Percentiles rank a stretch among this genome's conserved stretches.
phyloP scores from a whole-genome alignment of 1,284 basidiomycete genomes.

The Pascua sp. region DNA sequence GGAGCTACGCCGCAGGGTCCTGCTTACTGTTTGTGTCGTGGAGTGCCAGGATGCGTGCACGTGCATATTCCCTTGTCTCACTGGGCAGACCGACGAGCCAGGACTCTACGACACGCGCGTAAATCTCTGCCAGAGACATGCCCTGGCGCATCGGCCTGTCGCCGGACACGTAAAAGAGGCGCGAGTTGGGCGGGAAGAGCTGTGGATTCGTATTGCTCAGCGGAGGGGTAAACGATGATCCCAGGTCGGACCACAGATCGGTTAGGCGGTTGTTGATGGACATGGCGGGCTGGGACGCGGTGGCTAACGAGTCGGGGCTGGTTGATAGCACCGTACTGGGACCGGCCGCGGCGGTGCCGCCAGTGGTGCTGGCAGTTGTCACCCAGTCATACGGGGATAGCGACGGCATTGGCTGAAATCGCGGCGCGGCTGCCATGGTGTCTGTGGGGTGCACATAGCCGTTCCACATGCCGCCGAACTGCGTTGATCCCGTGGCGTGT shows the following conservation, averaged over 20 bases:
- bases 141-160: conserved; percentile 26
- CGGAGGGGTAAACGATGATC: conserved; percentile 1
- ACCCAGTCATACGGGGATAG: no score
- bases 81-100: conserved; percentile 32
- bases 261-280: conserved; percentile 1
- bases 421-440: not conserved
- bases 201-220: not conserved
- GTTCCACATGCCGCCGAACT: conserved; percentile 4
- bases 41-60: conserved; percentile 25
- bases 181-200: conserved; percentile 4
- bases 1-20: no score
- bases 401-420: not conserved
- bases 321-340: conserved; percentile 19
- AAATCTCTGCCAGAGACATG: conserved; percentile 31
- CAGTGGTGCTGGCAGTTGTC: no score
- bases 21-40: conserved; percentile 25
- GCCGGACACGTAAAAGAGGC: conserved; percentile 20
- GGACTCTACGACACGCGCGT: conserved; percentile 30
- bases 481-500: not conserved
- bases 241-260: conserved; percentile 21
- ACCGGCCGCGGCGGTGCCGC: not conserved
- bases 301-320: conserved; percentile 18
- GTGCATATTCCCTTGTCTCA: conserved; percentile 23
- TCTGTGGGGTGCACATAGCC: not conserved
- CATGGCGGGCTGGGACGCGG: conserved; percentile 7